Base-by-base conservation (phyloP, 257 asterid genomes). In the Verbena officinalis region DNA sequence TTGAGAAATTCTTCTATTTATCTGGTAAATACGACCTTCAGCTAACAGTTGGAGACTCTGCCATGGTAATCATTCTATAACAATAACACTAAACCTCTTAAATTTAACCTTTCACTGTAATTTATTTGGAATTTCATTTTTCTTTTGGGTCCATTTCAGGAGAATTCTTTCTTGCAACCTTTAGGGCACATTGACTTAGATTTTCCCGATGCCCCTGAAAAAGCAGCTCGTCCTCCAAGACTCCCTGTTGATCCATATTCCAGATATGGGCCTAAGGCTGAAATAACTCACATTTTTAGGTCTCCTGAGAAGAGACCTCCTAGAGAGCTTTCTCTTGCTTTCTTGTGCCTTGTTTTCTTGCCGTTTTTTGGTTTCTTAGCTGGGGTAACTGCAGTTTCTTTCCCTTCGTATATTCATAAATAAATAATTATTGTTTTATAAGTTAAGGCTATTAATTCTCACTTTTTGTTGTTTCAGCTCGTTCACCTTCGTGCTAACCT, bases 21-120 rank as follows among this genome's bases (percentile, higher is more conserved):
- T 83, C 90, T 5, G 90, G 95, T 51, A 77, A 67, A 60, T 83
- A 83, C 73, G 88, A 86, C 58, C 67, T 86, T 71, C 78, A 83
- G 67, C 88, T 86, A 39, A 77, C 86, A 56, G 79, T 86, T 30
- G 90, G 90, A 27, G 94, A 86, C 76, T 55, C 78, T 55, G 81
- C 78, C 63, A 83, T 86, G 90, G 90, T 77, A 86, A 72, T 57
- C 71, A n/a, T 65, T 38, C 64, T 30, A 15, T 38, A 34, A 58
- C n/a, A n/a, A n/a, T n/a, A n/a, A n/a, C n/a, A 63, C 36, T 50
- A 2, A 4, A 15, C 19, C 14, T 65, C 15, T 36, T 62, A 30
- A 0, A 15, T 20, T 51, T 39, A 46, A 23, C 7, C 27, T 58
- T 19, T 45, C 38, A 15, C 13, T 12, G 16, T 55, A 31, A 42